Percentiles rank a stretch among this genome's conserved stretches.
Conservation (phyloP, 176 grass and related monocot genomes). For the Oryza rufipogon region DNA sequence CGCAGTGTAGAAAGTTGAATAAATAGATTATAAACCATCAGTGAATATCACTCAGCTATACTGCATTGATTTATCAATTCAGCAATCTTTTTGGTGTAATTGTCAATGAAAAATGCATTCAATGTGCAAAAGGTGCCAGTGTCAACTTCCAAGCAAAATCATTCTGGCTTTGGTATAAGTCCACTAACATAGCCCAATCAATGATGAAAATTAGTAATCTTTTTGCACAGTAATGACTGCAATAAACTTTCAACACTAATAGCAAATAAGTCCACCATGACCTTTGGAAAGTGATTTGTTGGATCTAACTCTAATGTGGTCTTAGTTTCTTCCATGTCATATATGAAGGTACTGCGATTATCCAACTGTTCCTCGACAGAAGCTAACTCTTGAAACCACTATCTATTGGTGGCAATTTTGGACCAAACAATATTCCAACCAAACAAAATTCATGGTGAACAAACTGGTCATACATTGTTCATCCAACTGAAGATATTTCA, state of each 20-base stretch:
- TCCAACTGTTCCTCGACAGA: not conserved
- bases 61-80: not conserved
- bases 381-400: not conserved
- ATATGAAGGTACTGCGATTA: not conserved
- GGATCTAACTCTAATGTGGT: not conserved
- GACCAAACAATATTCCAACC: not conserved
- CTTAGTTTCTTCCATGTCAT: too few relatives aligned
- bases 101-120: not conserved
- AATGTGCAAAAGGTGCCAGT: not conserved
- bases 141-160: not conserved
- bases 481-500: not conserved
- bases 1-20: not conserved
- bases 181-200: not conserved
- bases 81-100: not conserved
- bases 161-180: not conserved
- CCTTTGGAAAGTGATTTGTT: not conserved
- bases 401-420: not conserved
- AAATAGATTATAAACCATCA: not conserved
- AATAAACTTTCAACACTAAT: not conserved
- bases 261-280: not conserved
- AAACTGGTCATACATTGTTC: not conserved
- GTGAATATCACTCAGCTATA: not conserved
- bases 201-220: constrained; percentile 4
- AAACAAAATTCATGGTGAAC: not conserved
- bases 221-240: not conserved